Percentiles rank a stretch among this genome's conserved stretches.
phyloP scores from a whole-genome alignment of 2,329 filamentous ascomycete species.

The Sporothrix mexicana region DNA sequence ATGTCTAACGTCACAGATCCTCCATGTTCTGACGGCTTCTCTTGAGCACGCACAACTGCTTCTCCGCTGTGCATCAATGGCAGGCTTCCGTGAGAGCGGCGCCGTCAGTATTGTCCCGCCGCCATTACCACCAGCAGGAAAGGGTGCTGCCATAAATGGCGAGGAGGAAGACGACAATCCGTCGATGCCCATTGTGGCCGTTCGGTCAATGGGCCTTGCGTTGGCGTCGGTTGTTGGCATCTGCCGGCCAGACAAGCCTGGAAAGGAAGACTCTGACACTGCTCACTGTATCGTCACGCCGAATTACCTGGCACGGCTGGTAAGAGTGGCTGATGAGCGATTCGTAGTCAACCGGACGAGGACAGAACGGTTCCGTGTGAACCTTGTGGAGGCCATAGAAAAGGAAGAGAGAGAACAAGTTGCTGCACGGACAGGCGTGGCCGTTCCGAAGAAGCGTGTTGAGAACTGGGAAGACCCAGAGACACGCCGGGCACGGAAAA shows the following conservation, averaged over 20 bases:
- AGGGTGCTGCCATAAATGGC: background rate
- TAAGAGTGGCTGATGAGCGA: conserved; percentile 74
- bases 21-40: conserved; percentile 83
- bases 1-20: conserved; percentile 64
- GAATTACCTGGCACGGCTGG: conserved; percentile 69
- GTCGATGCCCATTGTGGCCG: conserved; percentile 74
- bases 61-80: conserved; percentile 75
- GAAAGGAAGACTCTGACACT: conserved; percentile 14
- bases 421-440: background rate
- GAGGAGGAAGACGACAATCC: conserved; percentile 43
- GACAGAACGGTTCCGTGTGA: conserved; percentile 66
- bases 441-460: conserved; percentile 43
- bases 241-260: conserved; percentile 37
- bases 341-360: conserved; percentile 72
- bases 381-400: conserved; percentile 50
- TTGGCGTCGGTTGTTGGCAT: conserved; percentile 82
- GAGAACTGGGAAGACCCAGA: conserved; percentile 62
- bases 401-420: conserved; percentile 40
- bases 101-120: conserved; percentile 67
- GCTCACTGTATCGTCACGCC: conserved; percentile 63
- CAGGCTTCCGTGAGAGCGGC: conserved; percentile 90
- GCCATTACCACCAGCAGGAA: background rate
- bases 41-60: conserved; percentile 75
- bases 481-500: conserved; percentile 60
- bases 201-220: conserved; percentile 80